phyloP scores from a whole-genome alignment of 2,329 filamentous ascomycete species.

The Hypoxylon sp. region DNA sequence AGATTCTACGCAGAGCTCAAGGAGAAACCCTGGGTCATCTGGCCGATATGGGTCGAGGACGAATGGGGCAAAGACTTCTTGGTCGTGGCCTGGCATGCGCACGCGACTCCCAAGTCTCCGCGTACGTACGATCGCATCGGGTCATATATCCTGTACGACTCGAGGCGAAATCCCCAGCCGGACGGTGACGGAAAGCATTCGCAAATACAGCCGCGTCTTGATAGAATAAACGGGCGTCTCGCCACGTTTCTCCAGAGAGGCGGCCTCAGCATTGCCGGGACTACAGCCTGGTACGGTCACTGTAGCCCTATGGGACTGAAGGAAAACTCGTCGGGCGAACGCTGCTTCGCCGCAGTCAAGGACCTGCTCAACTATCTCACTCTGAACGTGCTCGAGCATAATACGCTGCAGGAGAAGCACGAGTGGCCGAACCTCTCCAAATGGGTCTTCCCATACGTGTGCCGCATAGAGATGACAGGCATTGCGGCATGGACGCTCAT shows the following conservation, averaged over 20 bases:
- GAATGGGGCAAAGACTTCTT: constrained; percentile 38
- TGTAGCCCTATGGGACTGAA: constrained; percentile 35
- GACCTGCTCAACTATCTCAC: constrained; percentile 23
- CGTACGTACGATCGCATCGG: constrained; percentile 17
- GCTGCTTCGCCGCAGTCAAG: constrained; percentile 39
- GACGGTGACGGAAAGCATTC: constrained; percentile 12
- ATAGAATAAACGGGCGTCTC: constrained; percentile 20
- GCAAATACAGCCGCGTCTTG: too few relatives aligned
- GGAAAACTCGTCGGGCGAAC: constrained; percentile 41
- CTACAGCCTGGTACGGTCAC: neutral
- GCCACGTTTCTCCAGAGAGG: constrained; percentile 17
- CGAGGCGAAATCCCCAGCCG: constrained; percentile 26
- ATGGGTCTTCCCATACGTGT: constrained; percentile 40
- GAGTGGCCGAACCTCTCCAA: constrained; percentile 22
- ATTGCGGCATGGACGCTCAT: constrained; percentile 43
- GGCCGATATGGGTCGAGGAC: constrained; percentile 44
- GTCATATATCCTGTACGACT: constrained; percentile 35
- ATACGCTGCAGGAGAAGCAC: neutral
- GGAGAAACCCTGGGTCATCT: constrained; percentile 35
- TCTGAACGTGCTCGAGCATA: neutral
- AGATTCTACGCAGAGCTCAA: constrained; percentile 28
- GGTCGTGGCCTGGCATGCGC: constrained; percentile 33
- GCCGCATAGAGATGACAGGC: constrained; percentile 42
- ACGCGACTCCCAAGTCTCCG: neutral
- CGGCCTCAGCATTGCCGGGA: constrained; percentile 6